phyloP scores from a whole-genome alignment of 768 basidiomycete species.

The Mycena metata region DNA sequence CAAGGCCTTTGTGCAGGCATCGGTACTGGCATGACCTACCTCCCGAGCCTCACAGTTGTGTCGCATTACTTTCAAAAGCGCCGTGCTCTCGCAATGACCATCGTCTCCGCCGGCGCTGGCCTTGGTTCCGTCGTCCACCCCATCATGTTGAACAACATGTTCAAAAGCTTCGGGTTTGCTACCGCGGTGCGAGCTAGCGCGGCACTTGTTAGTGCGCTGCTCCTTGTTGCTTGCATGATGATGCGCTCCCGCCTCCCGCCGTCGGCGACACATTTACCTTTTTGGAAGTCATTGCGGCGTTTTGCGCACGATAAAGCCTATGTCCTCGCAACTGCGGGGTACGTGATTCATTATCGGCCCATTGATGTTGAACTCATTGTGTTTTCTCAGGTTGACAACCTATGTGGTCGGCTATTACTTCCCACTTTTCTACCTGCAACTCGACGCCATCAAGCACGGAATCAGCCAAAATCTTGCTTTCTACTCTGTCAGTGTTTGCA shows the following conservation, averaged over 20 bases:
- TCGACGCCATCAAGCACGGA: conserved; percentile 49
- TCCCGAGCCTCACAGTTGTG: conserved; percentile 59
- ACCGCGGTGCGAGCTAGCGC: conserved; percentile 59
- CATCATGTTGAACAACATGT: conserved; percentile 60
- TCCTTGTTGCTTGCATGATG: conserved; percentile 56
- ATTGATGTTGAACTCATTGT: neutral
- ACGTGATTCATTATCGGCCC: neutral
- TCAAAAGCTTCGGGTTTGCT: conserved; percentile 55
- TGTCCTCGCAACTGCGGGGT: conserved; percentile 40
- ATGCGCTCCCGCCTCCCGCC: conserved; percentile 57
- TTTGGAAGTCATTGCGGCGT: conserved; percentile 23
- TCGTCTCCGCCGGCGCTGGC: conserved; percentile 60
- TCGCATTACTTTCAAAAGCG: conserved; percentile 61
- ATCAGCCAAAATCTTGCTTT: conserved; percentile 50
- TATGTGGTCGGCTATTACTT: conserved; percentile 44
- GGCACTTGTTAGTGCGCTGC: conserved; percentile 52
- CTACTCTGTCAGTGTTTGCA: conserved; percentile 52
- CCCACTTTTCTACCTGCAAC: conserved; percentile 55
- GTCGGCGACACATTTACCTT: conserved; percentile 34
- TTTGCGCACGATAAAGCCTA: conserved; percentile 43
- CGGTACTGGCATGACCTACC: conserved; percentile 57
- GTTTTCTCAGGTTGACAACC: conserved; percentile 24
- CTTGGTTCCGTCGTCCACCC: conserved; percentile 62
- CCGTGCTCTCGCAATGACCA: conserved; percentile 60
- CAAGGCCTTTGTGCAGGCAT: conserved; percentile 61